phyloP scores from a whole-genome alignment of 306 rosid species.

The Vicia faba region DNA sequence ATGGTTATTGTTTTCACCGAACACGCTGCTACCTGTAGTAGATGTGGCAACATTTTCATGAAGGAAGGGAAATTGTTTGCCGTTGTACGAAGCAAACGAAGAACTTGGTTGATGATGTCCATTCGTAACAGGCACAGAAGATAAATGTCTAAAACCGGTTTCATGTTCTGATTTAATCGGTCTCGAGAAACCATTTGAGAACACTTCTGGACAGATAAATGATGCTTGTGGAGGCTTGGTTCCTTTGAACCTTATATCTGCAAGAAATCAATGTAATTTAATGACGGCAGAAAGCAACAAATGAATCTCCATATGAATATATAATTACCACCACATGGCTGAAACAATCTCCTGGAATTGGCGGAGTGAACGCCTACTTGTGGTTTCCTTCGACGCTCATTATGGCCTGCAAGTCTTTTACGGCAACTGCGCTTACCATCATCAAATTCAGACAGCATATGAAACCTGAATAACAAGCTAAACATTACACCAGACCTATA shows the following conservation, averaged over 20 bases:
- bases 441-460: slow-evolving; percentile 88
- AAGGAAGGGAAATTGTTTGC: slow-evolving; percentile 56
- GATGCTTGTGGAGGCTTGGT: slow-evolving; percentile 51
- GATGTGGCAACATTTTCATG: slow-evolving; percentile 52
- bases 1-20: slow-evolving; percentile 47
- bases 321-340: slow-evolving; percentile 64
- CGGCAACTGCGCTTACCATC: slow-evolving; percentile 96
- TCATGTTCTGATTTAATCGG: slow-evolving; percentile 57
- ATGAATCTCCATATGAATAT: neutral
- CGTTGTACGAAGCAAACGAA: slow-evolving; percentile 43
- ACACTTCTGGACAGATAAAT: slow-evolving; percentile 69
- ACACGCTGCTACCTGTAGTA: slow-evolving; percentile 53
- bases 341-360: slow-evolving; percentile 65
- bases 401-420: slow-evolving; percentile 91
- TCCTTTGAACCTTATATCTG: slow-evolving; percentile 62
- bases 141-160: slow-evolving; percentile 41
- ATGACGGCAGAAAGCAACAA: neutral
- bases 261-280: slow-evolving; percentile 31
- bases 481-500: slow-evolving; percentile 39
- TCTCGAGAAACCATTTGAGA: slow-evolving; percentile 52
- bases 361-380: slow-evolving; percentile 57
- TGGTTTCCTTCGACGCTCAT: slow-evolving; percentile 88
- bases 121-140: slow-evolving; percentile 46
- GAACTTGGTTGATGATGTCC: slow-evolving; percentile 55
- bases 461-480: slow-evolving; percentile 67